A percentile compares a stretch with the other conserved stretches of the same genome.
phyloP scores from a whole-genome alignment of 495 filamentous ascomycete species.

The Neurospora sp. region DNA sequence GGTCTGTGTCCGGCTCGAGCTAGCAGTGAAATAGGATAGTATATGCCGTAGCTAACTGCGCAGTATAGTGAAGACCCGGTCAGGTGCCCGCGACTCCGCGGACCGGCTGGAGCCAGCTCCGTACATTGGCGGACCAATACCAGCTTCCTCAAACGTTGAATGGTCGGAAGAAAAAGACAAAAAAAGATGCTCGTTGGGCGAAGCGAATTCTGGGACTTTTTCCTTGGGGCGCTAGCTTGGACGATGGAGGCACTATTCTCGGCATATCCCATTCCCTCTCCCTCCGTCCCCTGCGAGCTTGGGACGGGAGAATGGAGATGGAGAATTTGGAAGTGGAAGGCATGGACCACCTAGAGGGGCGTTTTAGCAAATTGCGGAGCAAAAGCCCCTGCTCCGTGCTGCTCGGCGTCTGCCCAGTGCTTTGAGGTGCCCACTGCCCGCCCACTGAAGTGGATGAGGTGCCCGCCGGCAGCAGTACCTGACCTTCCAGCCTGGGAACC shows the following conservation, averaged over 20 bases:
- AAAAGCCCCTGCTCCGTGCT: constrained; percentile 5
- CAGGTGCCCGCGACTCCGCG: background rate
- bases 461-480: background rate
- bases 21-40: background rate
- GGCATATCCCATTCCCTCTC: background rate
- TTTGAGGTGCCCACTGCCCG: background rate
- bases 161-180: background rate
- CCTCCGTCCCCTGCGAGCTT: background rate
- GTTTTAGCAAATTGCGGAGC: constrained; percentile 5
- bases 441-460: background rate
- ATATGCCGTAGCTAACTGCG: background rate
- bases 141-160: background rate
- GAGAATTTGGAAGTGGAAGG: background rate
- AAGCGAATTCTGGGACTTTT: background rate
- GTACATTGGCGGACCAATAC: background rate
- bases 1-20: background rate
- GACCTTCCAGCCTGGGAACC: background rate
- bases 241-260: background rate
- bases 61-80: background rate
- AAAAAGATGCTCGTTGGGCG: background rate
- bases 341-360: background rate
- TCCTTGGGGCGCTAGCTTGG: background rate
- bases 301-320: background rate
- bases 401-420: background rate
- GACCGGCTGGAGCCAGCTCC: background rate